Evolutionary conservation across 2,329 filamentous ascomycete genomes (phyloP).

Genomic region (Graphiopsis chlorocephala): DNA sequence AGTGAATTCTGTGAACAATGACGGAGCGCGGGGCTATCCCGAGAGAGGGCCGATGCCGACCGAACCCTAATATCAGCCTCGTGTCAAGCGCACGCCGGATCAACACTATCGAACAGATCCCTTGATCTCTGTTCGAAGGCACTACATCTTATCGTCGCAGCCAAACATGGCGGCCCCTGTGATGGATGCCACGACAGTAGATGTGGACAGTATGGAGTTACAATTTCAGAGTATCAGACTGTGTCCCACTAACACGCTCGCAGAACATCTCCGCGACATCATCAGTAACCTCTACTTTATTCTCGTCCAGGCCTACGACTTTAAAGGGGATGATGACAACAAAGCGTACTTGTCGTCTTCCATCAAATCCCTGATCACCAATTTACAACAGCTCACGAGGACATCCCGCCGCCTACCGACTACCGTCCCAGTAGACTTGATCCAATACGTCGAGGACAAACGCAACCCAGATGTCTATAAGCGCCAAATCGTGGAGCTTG

Average conservation of each 20-base stretch:
- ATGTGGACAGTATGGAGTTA: conserved; percentile 1
- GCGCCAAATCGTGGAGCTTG: conserved; percentile 62
- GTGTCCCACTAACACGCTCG: not conserved
- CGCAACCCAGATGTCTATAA: conserved; percentile 67
- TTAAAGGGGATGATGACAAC: conserved; percentile 54
- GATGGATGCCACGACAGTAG: conserved; percentile 10
- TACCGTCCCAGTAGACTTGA: conserved; percentile 60
- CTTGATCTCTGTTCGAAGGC: not conserved
- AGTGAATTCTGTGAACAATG: conserved; percentile 13
- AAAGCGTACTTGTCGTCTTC: conserved; percentile 57
- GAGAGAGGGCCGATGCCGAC: not conserved
- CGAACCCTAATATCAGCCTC: not conserved
- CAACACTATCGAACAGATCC: not conserved
- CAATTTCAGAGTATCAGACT: too few species aligned
- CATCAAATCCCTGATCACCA: conserved; percentile 51
- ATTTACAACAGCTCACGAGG: conserved; percentile 53
- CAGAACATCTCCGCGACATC: conserved; percentile 50
- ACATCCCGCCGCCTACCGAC: conserved; percentile 50
- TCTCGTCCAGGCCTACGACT: conserved; percentile 58
- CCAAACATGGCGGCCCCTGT: not conserved
- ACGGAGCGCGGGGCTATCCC: conserved; percentile 1
- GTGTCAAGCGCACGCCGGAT: not conserved
- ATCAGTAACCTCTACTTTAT: conserved; percentile 62
- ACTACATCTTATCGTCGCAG: not conserved
- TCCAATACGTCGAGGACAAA: conserved; percentile 62